Evolutionary conservation across 1,284 basidiomycete genomes (phyloP), one percentile per base, ranked within the genome.

Genomic region (Tilletia horrida): DNA sequence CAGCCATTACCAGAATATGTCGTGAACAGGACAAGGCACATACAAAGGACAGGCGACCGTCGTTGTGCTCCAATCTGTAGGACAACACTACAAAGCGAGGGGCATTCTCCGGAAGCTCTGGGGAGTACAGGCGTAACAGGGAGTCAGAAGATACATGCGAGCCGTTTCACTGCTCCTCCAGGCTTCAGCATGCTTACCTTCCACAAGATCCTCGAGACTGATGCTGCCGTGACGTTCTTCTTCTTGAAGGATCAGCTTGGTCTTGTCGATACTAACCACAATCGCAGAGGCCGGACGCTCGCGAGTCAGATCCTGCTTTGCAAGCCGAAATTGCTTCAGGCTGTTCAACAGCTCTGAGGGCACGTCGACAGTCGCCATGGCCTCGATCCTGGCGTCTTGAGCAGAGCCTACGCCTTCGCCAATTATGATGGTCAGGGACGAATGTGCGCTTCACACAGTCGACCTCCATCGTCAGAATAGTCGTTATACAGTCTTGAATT

Each of bases 51-150:
- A 86, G 88, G 44, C 94, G 86, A 2, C 93, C 93, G 76, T 97
- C 94, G 4, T 81, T 82, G 82, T 95, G 91, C 55, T 86, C 85
- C 25, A 93, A 86, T 77, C 91, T 89, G 77, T 94, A 91, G 16
- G 91, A 91, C 35, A 91, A 84, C 23, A 97, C 82, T 59, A 96
- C 87, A 81, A 92, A 96, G 74, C 93, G 87, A 11, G 93, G 93
- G 4, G 90, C 87, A 82, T 91, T 91, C 83, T 92, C 92, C 0
- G 93, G 93, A 6, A 97, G 85, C 78, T 95, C 94, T 94, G 74
- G 64, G 29, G 21, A 29, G 21, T 7, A 35, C 61, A 23, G 7
- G 13, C 7, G 40, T 16, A 42, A 2, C 47, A n/a, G 23, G 21
- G 43, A 44, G n/a, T n/a, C n/a, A n/a, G n/a, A n/a, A n/a, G n/a